phyloP scores from a whole-genome alignment of 2,329 filamentous ascomycete genomes.

The Hypomyces perniciosus region DNA sequence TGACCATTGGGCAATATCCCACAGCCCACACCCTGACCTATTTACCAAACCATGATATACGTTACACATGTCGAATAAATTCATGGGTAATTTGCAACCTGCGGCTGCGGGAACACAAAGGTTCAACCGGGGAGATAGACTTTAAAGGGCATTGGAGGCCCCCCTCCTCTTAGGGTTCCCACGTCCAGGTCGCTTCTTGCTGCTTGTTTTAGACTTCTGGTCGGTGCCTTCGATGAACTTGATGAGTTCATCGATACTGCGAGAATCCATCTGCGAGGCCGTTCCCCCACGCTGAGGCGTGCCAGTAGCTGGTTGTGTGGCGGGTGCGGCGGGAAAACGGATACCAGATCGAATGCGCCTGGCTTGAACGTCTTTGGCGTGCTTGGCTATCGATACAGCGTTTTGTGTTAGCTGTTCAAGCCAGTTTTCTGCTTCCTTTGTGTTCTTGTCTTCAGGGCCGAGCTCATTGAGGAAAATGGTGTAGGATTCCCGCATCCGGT shows the following conservation, averaged over 20 bases:
- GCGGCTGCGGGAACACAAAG: background rate
- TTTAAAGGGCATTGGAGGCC: background rate
- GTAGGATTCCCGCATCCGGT: slow-evolving; percentile 92
- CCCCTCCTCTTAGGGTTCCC: slow-evolving; percentile 53
- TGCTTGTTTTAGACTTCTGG: slow-evolving; percentile 39
- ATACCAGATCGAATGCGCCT: slow-evolving; percentile 66
- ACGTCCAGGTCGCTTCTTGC: slow-evolving; percentile 51
- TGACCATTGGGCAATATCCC: background rate
- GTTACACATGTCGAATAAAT: slow-evolving; percentile 1
- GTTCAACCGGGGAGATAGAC: background rate
- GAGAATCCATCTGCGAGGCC: slow-evolving; percentile 54
- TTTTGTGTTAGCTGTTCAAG: slow-evolving; percentile 93
- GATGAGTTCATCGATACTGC: slow-evolving; percentile 88
- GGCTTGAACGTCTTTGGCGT: slow-evolving; percentile 78
- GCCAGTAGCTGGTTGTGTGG: slow-evolving; percentile 24
- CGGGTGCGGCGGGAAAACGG: slow-evolving; percentile 47
- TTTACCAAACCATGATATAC: slow-evolving; percentile 7
- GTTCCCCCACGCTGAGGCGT: slow-evolving; percentile 26
- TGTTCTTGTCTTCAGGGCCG: slow-evolving; percentile 89
- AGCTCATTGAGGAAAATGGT: slow-evolving; percentile 88
- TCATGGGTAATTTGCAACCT: background rate
- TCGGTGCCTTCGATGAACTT: slow-evolving; percentile 84
- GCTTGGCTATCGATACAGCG: slow-evolving; percentile 89
- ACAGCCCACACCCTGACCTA: slow-evolving; percentile 1
- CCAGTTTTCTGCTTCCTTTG: slow-evolving; percentile 96